Evolutionary conservation across 208 protist genomes (phyloP).

Genomic region (Leishmania tarentolae): DNA sequence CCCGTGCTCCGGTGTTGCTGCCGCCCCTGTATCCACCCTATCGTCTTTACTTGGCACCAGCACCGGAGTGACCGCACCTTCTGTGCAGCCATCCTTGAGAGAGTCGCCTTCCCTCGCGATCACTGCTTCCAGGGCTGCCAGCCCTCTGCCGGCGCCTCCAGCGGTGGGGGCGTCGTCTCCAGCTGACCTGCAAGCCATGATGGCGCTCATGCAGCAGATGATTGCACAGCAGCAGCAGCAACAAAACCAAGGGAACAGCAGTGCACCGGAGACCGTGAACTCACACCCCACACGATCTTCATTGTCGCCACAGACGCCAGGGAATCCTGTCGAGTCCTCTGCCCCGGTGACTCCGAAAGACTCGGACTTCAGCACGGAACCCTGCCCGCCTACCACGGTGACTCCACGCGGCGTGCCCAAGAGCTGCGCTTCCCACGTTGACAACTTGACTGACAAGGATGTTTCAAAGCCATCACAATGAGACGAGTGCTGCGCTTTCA

Average conservation of each 20-base stretch:
- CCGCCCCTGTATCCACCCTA: not conserved
- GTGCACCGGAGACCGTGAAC: not conserved
- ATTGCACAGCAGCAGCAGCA: slow-evolving; percentile 6
- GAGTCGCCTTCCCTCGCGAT: not conserved
- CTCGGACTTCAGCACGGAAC: slow-evolving; percentile 15
- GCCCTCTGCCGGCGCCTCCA: not conserved
- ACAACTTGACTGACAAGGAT: slow-evolving; percentile 1
- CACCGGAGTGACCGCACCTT: not conserved
- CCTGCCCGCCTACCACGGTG: slow-evolving; percentile 14
- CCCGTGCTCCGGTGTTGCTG: not conserved
- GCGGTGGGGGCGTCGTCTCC: not conserved
- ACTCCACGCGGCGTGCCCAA: not conserved
- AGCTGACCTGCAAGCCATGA: slow-evolving; percentile 44
- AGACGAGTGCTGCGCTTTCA: not conserved
- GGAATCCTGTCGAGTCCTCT: slow-evolving; percentile 15
- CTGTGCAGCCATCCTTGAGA: not conserved
- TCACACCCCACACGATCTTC: not conserved
- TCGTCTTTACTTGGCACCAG: not conserved
- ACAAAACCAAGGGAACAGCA: not conserved
- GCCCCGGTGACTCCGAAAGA: slow-evolving; percentile 20
- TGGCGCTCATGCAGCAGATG: slow-evolving; percentile 57
- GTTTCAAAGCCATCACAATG: slow-evolving; percentile 10
- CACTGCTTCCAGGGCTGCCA: not conserved
- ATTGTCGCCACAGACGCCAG: not conserved
- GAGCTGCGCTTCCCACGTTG: not conserved